A percentile compares a stretch with the other conserved stretches of the same genome.
Conservation (phyloP, 345 rosid genomes). For the Populus davidiana region DNA sequence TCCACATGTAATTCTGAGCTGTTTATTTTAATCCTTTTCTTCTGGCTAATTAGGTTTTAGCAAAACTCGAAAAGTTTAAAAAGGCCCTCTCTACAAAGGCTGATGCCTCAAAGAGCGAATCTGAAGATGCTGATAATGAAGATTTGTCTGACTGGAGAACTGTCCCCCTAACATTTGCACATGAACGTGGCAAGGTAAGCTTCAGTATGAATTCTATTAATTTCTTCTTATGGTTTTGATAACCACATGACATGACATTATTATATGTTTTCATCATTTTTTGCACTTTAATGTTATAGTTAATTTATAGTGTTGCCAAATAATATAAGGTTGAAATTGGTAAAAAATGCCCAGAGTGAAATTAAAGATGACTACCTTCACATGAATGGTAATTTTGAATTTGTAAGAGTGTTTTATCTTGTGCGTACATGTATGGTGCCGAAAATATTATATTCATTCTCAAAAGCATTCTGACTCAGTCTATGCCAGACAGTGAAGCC, state of each 20-base stretch:
- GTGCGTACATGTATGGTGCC: neutral
- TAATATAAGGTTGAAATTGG: neutral
- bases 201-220: neutral
- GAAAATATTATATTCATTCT: neutral
- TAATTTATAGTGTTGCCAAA: neutral
- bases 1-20: neutral
- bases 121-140: constrained; percentile 41
- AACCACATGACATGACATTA: neutral
- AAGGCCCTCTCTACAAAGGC: constrained; percentile 48
- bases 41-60: constrained; percentile 52
- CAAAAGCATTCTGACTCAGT: neutral
- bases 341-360: neutral
- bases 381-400: constrained; percentile 10
- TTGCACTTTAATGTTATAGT: neutral
- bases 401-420: neutral
- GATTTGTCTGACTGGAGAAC: constrained; percentile 81
- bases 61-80: constrained; percentile 74
- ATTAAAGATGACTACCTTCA: neutral
- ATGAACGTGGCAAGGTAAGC: constrained; percentile 68
- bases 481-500: neutral
- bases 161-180: constrained; percentile 54
- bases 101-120: constrained; percentile 35
- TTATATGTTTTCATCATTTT: neutral
- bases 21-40: neutral
- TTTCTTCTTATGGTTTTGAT: neutral